Percentiles rank a stretch among this genome's conserved stretches.
phyloP scores from a whole-genome alignment of 1,284 basidiomycete genomes.

The Puccinia brachypodii region DNA sequence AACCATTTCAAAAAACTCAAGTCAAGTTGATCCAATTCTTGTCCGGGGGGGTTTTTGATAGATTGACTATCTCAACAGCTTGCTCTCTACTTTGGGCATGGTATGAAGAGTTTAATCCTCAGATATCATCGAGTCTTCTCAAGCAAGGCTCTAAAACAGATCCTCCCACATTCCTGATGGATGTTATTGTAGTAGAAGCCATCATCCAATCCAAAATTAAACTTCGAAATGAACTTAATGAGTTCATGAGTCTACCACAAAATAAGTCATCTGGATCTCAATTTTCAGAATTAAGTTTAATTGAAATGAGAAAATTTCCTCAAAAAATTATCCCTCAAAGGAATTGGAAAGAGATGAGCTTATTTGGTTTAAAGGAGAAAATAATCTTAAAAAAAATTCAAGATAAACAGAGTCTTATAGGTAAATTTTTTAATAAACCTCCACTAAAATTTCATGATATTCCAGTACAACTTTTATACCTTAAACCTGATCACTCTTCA shows the following conservation, averaged over 20 bases:
- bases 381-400: not conserved
- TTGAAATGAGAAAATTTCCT: not conserved
- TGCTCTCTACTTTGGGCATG: not conserved
- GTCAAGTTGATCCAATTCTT: not conserved
- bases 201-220: not conserved
- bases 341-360: not conserved
- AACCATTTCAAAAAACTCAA: not conserved
- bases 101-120: not conserved
- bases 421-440: not conserved
- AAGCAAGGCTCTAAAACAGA: not conserved
- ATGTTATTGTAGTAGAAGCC: not conserved
- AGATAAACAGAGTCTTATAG: not conserved
- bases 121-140: not conserved
- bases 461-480: too few relatives aligned
- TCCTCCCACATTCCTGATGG: not conserved
- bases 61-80: not conserved
- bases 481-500: not conserved
- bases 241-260: not conserved
- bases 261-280: not conserved
- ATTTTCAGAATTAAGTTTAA: not conserved
- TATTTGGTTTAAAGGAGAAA: not conserved
- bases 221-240: not conserved
- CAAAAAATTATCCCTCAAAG: not conserved
- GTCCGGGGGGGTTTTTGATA: not conserved
- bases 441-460: not conserved